Evolutionary conservation across 306 rosid genomes (phyloP), one percentile per base, ranked within the genome.

Genomic region (Bauhinia variegata): DNA sequence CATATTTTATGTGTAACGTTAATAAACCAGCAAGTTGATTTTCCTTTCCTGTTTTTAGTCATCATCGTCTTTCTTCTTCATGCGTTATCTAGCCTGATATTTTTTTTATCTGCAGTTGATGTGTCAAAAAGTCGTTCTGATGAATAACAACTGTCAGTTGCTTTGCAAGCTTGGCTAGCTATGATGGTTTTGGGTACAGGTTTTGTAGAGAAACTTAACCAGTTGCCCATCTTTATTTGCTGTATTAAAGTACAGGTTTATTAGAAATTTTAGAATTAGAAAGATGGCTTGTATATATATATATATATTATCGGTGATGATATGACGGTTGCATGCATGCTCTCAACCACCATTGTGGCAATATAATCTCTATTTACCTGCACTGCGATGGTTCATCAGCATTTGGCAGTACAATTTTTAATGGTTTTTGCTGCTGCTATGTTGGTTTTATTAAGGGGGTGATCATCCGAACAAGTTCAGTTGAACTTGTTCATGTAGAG

Each of bases 151-250:
- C 28, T 23, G 68, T n/a, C 71, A 11, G 39, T 50, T 44, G 51
- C 51, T 55, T 65, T 68, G 66, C 68, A 61, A 55, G 60, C 69
- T 50, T 47, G 48, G 46, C 73, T 73, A 14, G 69, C 70, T 23
- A 54, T 63, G 48, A 80, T 80, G 0, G 86, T 78, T 75, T 78
- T 73, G 30, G 78, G 59, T 75, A 75, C 86, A 59, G 61, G 36
- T 51, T 60, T 43, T 47, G 42, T 54, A 30, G 76, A 65, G 70
- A 66, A 73, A 59, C 77, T 58, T 57, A 73, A 58, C 77, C 62
- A 67, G 60, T 32, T 65, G 58, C 76, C 54, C 41, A 52, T 51
- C 1, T 50, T 36, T 46, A 67, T 38, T 65, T 74, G 55, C 67
- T 49, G 68, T 36, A 62, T 53, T 39, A 68, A 64, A 63, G 56